Percentiles rank a stretch among this genome's conserved stretches.
These are phyloP conservation scores for Ocimum tenuiflorum DNA, from an alignment of 257 asterid genomes.

Conservation along the genomic window DNA sequence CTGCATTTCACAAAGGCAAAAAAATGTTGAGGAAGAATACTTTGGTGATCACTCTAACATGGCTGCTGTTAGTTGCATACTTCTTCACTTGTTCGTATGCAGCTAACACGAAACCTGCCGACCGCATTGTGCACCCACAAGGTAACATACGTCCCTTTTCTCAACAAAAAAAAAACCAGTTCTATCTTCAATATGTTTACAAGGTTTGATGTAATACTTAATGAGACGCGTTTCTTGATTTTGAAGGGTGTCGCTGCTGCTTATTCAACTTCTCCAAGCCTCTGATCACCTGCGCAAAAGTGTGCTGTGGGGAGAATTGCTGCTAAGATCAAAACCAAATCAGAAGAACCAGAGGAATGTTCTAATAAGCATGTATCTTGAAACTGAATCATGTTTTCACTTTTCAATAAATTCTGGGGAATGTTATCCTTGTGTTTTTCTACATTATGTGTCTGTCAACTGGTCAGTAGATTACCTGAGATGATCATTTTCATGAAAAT, in stretches of 20 bases:
- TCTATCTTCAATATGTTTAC: too few relatives aligned
- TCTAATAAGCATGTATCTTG: not conserved
- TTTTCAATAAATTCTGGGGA: slow-evolving; percentile 1
- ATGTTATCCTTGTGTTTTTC: slow-evolving; percentile 4
- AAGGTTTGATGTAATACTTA: not conserved
- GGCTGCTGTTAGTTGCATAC: slow-evolving; percentile 31
- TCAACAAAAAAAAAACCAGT: not conserved
- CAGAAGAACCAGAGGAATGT: slow-evolving; percentile 4
- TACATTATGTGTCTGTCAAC: not conserved
- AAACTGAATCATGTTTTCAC: not conserved
- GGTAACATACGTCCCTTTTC: not conserved
- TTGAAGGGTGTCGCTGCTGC: slow-evolving; percentile 45
- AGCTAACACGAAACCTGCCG: slow-evolving; percentile 14
- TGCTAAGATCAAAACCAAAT: slow-evolving; percentile 21
- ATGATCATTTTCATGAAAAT: not conserved
- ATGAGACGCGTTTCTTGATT: slow-evolving; percentile 4
- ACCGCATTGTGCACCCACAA: slow-evolving; percentile 20
- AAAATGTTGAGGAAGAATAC: slow-evolving; percentile 20
- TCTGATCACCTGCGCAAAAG: slow-evolving; percentile 22
- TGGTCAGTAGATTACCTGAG: not conserved
- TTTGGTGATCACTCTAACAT: slow-evolving; percentile 22
- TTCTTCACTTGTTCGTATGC: slow-evolving; percentile 23
- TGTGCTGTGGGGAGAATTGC: slow-evolving; percentile 29
- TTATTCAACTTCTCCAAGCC: slow-evolving; percentile 19
- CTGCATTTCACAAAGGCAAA: not conserved